Conservation (phyloP, 2,329 filamentous ascomycete genomes). For the Zalaria sp. region DNA sequence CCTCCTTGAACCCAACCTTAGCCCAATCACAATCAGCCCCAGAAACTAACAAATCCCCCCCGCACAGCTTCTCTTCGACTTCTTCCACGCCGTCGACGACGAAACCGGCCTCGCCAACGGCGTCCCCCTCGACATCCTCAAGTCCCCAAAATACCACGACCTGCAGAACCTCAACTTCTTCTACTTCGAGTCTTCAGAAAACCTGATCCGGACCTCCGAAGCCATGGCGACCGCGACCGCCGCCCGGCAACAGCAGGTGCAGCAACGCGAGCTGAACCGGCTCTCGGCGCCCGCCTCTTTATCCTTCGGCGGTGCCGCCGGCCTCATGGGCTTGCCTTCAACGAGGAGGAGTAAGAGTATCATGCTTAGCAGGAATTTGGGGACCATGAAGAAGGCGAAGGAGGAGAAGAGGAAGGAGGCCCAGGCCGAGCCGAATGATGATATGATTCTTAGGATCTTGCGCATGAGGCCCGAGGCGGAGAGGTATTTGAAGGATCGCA, state of each 20-base stretch:
- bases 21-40: not conserved
- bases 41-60: slow-evolving; percentile 2
- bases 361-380: slow-evolving; percentile 86
- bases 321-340: slow-evolving; percentile 46
- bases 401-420: slow-evolving; percentile 92
- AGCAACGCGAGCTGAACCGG: slow-evolving; percentile 41
- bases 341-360: slow-evolving; percentile 43
- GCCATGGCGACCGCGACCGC: slow-evolving; percentile 84
- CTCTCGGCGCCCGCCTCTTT: slow-evolving; percentile 51
- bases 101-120: slow-evolving; percentile 70
- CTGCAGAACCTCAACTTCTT: slow-evolving; percentile 95
- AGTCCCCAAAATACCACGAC: slow-evolving; percentile 97
- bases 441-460: slow-evolving; percentile 92
- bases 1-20: not conserved
- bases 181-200: slow-evolving; percentile 87
- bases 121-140: slow-evolving; percentile 80
- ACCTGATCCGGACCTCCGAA: slow-evolving; percentile 87
- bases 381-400: slow-evolving; percentile 91
- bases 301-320: slow-evolving; percentile 34
- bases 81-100: slow-evolving; percentile 90
- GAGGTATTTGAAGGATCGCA: slow-evolving; percentile 75
- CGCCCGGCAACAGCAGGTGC: slow-evolving; percentile 50
- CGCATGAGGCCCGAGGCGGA: slow-evolving; percentile 88
- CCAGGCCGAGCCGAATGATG: slow-evolving; percentile 91
- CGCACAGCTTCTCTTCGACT: slow-evolving; percentile 58